Conservation (phyloP, 1,139 yeast genomes). For the Magnusiomyces ingens region DNA sequence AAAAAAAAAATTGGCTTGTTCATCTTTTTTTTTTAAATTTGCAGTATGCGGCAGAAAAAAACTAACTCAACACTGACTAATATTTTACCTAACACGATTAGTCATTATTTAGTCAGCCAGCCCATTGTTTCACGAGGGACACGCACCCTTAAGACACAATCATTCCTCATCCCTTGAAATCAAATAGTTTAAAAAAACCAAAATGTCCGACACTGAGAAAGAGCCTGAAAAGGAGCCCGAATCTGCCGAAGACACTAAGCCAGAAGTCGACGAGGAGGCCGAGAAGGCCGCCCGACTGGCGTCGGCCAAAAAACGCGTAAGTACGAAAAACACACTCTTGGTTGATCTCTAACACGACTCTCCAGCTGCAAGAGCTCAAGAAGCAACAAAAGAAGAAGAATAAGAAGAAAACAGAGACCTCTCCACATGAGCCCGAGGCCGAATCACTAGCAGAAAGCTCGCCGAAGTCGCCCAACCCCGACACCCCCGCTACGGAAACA, state of each 20-base stretch:
- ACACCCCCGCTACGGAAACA: neutral
- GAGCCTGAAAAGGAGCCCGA: neutral
- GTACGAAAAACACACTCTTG: constrained; percentile 4
- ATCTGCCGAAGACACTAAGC: neutral
- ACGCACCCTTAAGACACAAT: neutral
- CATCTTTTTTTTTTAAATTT: neutral
- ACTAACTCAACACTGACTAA: too few relatives aligned
- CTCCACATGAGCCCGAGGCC: constrained; percentile 9
- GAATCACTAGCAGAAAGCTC: constrained; percentile 6
- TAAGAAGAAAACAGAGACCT: constrained; percentile 28
- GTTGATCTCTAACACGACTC: neutral
- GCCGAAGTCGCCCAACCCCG: neutral
- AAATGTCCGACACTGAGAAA: neutral
- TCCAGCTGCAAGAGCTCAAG: constrained; percentile 52
- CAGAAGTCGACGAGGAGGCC: constrained; percentile 27
- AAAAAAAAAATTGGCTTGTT: neutral
- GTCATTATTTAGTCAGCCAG: neutral
- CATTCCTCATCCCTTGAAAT: neutral
- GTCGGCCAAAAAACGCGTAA: constrained; percentile 54
- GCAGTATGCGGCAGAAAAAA: neutral
- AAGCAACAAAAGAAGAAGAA: constrained; percentile 46
- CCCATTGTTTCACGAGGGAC: too few relatives aligned
- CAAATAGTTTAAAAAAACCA: neutral
- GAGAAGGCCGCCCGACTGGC: constrained; percentile 52
- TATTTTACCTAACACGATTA: neutral